These are phyloP conservation scores for Chalciporus sp. DNA, from an alignment of 1,284 basidiomycete genomes.

Conservation along the genomic window DNA sequence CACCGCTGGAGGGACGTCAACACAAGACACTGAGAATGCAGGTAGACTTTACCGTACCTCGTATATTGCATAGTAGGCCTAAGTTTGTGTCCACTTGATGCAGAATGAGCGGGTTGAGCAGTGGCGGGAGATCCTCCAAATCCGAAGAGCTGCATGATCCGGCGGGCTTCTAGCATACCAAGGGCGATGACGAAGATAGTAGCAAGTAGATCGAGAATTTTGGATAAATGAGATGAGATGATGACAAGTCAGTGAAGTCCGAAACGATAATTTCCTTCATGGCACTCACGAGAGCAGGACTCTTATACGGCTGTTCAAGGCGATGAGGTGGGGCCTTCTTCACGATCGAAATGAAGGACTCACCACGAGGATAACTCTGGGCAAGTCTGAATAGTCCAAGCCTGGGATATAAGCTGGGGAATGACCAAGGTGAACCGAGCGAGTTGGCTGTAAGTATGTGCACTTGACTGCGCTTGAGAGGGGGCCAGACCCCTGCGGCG, in stretches of 20 bases:
- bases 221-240: constrained; percentile 15
- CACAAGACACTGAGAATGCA: not conserved
- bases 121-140: constrained; percentile 31
- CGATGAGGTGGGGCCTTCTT: constrained; percentile 26
- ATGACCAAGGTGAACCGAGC: constrained; percentile 13
- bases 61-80: constrained; percentile 32
- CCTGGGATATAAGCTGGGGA: not conserved
- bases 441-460: constrained; percentile 1
- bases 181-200: constrained; percentile 24
- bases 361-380: constrained; percentile 22
- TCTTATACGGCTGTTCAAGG: constrained; percentile 33
- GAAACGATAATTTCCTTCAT: constrained; percentile 15
- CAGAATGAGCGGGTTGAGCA: constrained; percentile 21
- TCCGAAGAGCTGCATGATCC: constrained; percentile 37
- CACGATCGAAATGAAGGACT: constrained; percentile 13
- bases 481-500: constrained; percentile 25
- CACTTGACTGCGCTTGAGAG: constrained; percentile 1
- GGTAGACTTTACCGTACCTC: constrained; percentile 14
- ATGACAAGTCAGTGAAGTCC: constrained; percentile 13
- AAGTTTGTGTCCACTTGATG: constrained; percentile 20
- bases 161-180: constrained; percentile 37
- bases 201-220: constrained; percentile 32
- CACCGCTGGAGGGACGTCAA: constrained; percentile 15
- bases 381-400: constrained; percentile 7
- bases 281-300: constrained; percentile 15